phyloP scores from a whole-genome alignment of 1,284 basidiomycete species.

The Stereum hirsutum region DNA sequence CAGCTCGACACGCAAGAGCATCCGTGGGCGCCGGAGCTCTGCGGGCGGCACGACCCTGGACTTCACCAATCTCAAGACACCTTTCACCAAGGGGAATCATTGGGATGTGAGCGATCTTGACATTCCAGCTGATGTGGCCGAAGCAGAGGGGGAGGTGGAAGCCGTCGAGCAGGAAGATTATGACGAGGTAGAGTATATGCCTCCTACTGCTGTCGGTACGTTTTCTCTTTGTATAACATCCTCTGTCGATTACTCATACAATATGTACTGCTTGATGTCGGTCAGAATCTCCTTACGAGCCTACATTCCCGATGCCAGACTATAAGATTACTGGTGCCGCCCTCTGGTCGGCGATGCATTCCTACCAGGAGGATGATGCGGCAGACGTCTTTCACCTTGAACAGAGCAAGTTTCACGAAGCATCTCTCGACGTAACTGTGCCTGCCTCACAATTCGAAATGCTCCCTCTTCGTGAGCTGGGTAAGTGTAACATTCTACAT shows the following conservation, averaged over 20 bases:
- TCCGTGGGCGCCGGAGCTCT: constrained; percentile 21
- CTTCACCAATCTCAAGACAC: constrained; percentile 46
- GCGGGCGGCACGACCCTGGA: background rate
- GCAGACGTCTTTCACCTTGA: constrained; percentile 18
- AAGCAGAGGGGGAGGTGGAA: constrained; percentile 26
- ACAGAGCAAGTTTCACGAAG: constrained; percentile 18
- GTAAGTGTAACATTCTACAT: constrained; percentile 11
- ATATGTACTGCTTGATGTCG: background rate
- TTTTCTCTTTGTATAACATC: constrained; percentile 5
- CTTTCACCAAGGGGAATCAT: constrained; percentile 52
- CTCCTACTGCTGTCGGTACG: constrained; percentile 60
- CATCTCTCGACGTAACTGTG: constrained; percentile 12
- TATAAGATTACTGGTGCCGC: constrained; percentile 18
- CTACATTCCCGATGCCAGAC: constrained; percentile 25
- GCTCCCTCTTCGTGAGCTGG: constrained; percentile 16
- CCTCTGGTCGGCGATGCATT: constrained; percentile 18
- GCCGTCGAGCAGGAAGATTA: constrained; percentile 32
- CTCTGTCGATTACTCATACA: background rate
- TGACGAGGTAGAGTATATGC: constrained; percentile 73
- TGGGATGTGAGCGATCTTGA: constrained; percentile 68
- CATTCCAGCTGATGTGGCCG: constrained; percentile 29
- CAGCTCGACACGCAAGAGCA: constrained; percentile 48
- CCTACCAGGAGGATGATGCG: constrained; percentile 18
- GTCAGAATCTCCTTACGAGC: constrained; percentile 24
- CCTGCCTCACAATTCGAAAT: constrained; percentile 11